Evolutionary conservation across 2,329 filamentous ascomycete genomes (phyloP).

Genomic region (Epicoccum nigrum): DNA sequence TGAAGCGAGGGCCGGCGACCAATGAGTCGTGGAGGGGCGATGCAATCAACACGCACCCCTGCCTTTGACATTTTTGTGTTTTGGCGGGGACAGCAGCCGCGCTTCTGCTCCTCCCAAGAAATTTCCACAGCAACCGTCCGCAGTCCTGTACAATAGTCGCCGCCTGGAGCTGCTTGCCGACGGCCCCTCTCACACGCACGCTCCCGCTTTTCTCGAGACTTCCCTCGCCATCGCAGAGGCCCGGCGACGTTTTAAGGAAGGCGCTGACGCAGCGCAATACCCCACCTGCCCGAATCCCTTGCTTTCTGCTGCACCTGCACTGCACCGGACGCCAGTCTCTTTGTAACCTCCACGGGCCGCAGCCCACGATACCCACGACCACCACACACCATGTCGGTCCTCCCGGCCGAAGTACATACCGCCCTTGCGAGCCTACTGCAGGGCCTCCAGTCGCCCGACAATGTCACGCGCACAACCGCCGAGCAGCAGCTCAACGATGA

Average conservation of each 20-base stretch:
- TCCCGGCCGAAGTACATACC: slow-evolving; percentile 81
- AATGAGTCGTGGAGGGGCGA: slow-evolving; percentile 8
- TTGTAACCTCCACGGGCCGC: slow-evolving; percentile 22
- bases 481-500: slow-evolving; percentile 90
- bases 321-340: slow-evolving; percentile 2
- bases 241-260: slow-evolving; percentile 4
- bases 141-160: slow-evolving; percentile 1
- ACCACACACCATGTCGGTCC: slow-evolving; percentile 72
- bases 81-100: slow-evolving; percentile 15
- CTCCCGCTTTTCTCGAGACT: background rate
- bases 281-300: slow-evolving; percentile 12
- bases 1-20: slow-evolving; percentile 9
- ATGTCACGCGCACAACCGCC: slow-evolving; percentile 79
- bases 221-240: slow-evolving; percentile 8
- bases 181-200: background rate
- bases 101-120: slow-evolving; percentile 7
- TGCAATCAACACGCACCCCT: slow-evolving; percentile 14
- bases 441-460: slow-evolving; percentile 89
- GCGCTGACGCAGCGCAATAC: slow-evolving; percentile 9
- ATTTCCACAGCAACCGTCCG: slow-evolving; percentile 16
- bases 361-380: slow-evolving; percentile 23
- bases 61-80: slow-evolving; percentile 16
- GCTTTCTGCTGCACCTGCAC: slow-evolving; percentile 9
- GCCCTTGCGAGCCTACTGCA: slow-evolving; percentile 86
- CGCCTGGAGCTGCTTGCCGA: slow-evolving; percentile 3